Percentiles rank a stretch among this genome's conserved stretches.
These are phyloP conservation scores for Blumeria graminis DNA, from an alignment of 2,329 filamentous ascomycete species.

Conservation along the genomic window DNA sequence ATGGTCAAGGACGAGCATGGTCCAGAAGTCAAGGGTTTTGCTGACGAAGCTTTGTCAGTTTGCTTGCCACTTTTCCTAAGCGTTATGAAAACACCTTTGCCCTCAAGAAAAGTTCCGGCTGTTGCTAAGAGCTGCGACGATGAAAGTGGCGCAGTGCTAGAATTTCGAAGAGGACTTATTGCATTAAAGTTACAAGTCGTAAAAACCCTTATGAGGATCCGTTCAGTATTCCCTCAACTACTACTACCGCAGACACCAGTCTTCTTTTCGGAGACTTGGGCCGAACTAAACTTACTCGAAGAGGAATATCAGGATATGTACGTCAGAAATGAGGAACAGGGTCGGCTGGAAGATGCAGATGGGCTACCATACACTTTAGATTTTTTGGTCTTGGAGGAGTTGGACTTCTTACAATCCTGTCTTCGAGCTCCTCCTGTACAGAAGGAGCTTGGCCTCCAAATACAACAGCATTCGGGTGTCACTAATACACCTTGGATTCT, in stretches of 20 bases:
- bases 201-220: conserved; percentile 77
- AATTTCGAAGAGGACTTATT: conserved; percentile 57
- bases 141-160: conserved; percentile 26
- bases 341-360: conserved; percentile 71
- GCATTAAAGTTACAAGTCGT: conserved; percentile 84
- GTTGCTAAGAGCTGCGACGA: conserved; percentile 25
- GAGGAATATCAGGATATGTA: conserved; percentile 59
- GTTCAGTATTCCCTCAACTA: conserved; percentile 57
- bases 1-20: conserved; percentile 91
- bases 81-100: conserved; percentile 51
- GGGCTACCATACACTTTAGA: conserved; percentile 85
- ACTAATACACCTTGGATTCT: conserved; percentile 56
- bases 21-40: conserved; percentile 64
- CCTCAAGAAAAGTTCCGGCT: conserved; percentile 26
- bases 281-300: conserved; percentile 55
- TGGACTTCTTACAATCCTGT: conserved; percentile 85
- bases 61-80: conserved; percentile 83
- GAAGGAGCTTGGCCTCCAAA: conserved; percentile 62
- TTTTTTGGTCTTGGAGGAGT: conserved; percentile 75
- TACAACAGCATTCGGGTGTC: conserved; percentile 33
- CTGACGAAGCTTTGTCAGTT: conserved; percentile 55
- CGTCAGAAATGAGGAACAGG: conserved; percentile 64
- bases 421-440: conserved; percentile 72
- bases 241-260: conserved; percentile 60
- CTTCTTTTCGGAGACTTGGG: conserved; percentile 75